Evolutionary conservation across 2,329 filamentous ascomycete species (phyloP), one percentile per base, ranked within the genome.

Genomic region (Penicillium sp.): DNA sequence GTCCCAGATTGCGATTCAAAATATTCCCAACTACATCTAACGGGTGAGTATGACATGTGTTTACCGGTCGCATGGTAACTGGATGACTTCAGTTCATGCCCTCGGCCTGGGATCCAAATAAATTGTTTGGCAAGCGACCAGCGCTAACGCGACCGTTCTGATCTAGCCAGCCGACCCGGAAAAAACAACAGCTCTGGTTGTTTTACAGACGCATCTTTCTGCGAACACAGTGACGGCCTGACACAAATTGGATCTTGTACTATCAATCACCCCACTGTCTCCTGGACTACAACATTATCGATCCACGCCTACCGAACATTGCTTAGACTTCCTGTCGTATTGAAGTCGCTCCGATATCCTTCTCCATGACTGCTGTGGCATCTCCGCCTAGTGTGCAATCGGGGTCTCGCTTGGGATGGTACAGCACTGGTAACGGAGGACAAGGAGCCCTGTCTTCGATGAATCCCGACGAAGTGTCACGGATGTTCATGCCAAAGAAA

Each of bases 401-500:
- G 69, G 79, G 81, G 68, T 77, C 81, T 69, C 81, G 78, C 72
- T 77, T 83, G 76, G 81, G 81, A 84, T 87, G 84, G 84, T 84
- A 79, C 74, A 76, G 66, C 60, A 63, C 75, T 78, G 69, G 76
- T 79, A 81, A 82, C 75, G 78, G 77, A 75, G 78, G 79, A 71
- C 78, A 83, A 77, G 85, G 82, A 77, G 81, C 81, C 71, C 77
- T 85, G 66, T 81, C 83, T 79, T 82, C 88, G 70, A 90, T 91
- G 86, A 90, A 89, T 77, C 79, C 87, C 72, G 91, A 96, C 79
- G 91, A 96, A 76, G 86, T 88, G 63, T 86, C 89, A 77, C 88
- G 89, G 74, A 92, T 96, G 84, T 91, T 95, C 74, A 88, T 90
- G 83, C 90, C 91, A 69, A 90, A 92, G 67, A 97, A 96, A 79